Percentiles rank a stretch among this genome's conserved stretches.
Evolutionary conservation across 2,329 filamentous ascomycete species (phyloP).

Genomic region (Stemphylium vesicarium): DNA sequence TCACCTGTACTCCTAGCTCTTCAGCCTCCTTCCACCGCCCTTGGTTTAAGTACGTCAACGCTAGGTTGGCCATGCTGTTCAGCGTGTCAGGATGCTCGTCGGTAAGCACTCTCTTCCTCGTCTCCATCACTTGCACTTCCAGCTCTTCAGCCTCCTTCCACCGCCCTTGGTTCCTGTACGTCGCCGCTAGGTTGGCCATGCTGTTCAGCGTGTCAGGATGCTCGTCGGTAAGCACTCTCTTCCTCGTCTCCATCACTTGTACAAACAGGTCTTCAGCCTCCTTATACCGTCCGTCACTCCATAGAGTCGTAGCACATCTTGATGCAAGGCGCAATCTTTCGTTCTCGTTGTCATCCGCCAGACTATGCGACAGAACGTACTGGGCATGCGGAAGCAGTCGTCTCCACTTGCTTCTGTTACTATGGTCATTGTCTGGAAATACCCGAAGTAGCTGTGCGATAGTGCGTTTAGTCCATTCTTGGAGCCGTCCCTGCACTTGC

Average conservation of each 20-base stretch:
- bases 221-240: too few species aligned
- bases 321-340: slow-evolving; percentile 10
- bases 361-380: slow-evolving; percentile 20
- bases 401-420: slow-evolving; percentile 30
- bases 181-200: too few species aligned
- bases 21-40: too few species aligned
- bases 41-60: too few species aligned
- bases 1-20: too few species aligned
- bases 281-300: slow-evolving; percentile 15
- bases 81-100: too few species aligned
- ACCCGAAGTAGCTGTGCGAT: slow-evolving; percentile 17
- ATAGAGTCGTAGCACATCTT: slow-evolving; percentile 19
- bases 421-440: slow-evolving; percentile 21
- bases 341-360: not conserved
- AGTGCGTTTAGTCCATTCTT: slow-evolving; percentile 13
- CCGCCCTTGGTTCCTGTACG: too few species aligned
- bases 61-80: too few species aligned
- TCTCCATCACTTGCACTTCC: too few species aligned
- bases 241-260: not conserved
- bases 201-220: too few species aligned
- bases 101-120: too few species aligned
- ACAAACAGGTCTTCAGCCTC: not conserved
- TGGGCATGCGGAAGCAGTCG: slow-evolving; percentile 23
- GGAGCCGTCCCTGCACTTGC: slow-evolving; percentile 2
- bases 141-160: too few species aligned